These are phyloP conservation scores for Phoma sp. DNA, from an alignment of 2,329 filamentous ascomycete genomes.

Conservation along the genomic window DNA sequence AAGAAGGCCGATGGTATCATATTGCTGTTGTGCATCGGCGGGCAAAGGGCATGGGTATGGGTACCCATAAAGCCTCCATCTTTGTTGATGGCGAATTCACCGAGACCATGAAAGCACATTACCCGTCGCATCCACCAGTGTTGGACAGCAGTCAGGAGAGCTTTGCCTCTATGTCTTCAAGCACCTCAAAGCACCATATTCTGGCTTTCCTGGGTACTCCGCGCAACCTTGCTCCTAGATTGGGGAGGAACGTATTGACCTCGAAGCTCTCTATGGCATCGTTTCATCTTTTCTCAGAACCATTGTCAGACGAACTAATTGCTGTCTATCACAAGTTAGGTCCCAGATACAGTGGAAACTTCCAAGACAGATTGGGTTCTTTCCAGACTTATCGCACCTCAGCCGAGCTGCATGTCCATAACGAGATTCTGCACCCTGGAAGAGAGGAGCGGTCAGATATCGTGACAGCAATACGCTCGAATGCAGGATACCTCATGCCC, in stretches of 20 bases:
- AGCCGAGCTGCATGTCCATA: conserved; percentile 85
- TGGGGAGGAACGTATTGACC: conserved; percentile 73
- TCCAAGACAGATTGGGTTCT: conserved; percentile 92
- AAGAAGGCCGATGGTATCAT: conserved; percentile 86
- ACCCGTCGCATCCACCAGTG: conserved; percentile 76
- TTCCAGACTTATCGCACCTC: conserved; percentile 97
- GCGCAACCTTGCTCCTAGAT: conserved; percentile 77
- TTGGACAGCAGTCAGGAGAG: conserved; percentile 68
- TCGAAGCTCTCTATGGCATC: conserved; percentile 90
- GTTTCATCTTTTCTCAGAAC: conserved; percentile 86
- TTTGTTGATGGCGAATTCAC: conserved; percentile 94
- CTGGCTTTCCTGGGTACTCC: conserved; percentile 95
- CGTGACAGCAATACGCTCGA: conserved; percentile 82
- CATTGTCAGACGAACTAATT: conserved; percentile 87
- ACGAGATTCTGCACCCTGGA: conserved; percentile 86
- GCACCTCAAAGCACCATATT: conserved; percentile 68
- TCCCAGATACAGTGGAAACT: conserved; percentile 91
- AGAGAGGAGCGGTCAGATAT: conserved; percentile 94
- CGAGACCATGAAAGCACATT: conserved; percentile 88
- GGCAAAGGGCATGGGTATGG: conserved; percentile 68
- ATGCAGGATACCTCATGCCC: conserved; percentile 79
- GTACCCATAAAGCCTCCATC: conserved; percentile 79
- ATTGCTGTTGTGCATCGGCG: conserved; percentile 85
- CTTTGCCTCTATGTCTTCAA: conserved; percentile 70
- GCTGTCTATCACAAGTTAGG: conserved; percentile 91